phyloP scores from a whole-genome alignment of 2,329 filamentous ascomycete species.

The Penicillium palitans region DNA sequence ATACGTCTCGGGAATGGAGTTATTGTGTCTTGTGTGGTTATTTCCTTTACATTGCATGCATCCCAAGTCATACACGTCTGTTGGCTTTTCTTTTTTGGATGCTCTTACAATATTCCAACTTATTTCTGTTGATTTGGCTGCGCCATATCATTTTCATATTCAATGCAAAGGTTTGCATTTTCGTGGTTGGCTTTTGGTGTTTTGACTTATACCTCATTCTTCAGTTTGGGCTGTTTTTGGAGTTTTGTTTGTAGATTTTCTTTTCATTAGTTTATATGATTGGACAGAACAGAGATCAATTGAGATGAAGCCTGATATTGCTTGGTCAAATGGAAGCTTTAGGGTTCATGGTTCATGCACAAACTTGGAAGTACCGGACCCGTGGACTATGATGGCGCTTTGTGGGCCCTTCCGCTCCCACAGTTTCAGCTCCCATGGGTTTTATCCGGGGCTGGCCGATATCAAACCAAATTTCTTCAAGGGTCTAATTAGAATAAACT shows the following conservation, averaged over 20 bases:
- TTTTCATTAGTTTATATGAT: background rate
- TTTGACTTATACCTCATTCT: background rate
- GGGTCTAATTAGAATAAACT: background rate
- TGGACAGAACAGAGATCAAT: background rate
- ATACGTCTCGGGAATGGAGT: slow-evolving; percentile 1
- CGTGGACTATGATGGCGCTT: background rate
- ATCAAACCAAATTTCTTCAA: background rate
- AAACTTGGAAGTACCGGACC: background rate
- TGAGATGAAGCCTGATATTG: background rate
- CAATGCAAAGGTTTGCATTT: background rate
- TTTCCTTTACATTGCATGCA: background rate
- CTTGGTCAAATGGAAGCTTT: background rate
- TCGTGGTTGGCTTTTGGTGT: background rate
- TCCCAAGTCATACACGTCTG: background rate
- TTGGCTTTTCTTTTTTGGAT: background rate
- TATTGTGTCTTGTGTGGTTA: background rate
- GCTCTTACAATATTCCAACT: background rate
- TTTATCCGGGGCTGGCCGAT: background rate
- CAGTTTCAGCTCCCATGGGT: background rate
- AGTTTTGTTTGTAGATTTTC: background rate
- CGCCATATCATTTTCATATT: background rate
- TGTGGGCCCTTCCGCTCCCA: background rate
- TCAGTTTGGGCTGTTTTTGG: background rate
- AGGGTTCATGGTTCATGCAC: background rate
- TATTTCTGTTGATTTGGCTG: background rate